phyloP scores from a whole-genome alignment of 2,329 filamentous ascomycete species.

The Coniochaeta sp. region DNA sequence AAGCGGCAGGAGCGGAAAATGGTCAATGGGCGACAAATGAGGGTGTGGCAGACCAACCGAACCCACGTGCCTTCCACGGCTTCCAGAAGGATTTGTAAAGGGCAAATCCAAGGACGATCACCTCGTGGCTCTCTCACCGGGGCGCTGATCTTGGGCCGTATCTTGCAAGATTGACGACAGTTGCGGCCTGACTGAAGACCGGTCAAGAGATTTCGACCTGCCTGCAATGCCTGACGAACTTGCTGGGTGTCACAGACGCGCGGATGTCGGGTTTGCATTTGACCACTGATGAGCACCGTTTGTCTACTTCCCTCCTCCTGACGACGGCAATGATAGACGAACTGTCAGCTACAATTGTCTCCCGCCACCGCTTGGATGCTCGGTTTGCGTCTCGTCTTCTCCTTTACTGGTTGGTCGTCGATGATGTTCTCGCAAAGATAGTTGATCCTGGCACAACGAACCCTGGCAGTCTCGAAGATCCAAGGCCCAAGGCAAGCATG shows the following conservation, averaged over 20 bases:
- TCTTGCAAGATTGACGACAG: background rate
- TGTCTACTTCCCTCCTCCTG: background rate
- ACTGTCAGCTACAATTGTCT: background rate
- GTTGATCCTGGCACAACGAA: background rate
- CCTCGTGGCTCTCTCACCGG: background rate
- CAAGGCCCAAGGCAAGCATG: background rate
- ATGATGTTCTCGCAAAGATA: background rate
- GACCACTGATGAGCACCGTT: background rate
- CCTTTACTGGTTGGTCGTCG: background rate
- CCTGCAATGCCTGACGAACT: too few relatives aligned
- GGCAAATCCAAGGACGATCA: background rate
- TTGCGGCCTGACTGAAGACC: background rate
- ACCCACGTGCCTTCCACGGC: background rate
- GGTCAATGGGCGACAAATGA: constrained; percentile 1
- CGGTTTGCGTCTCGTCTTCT: background rate
- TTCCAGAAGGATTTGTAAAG: background rate
- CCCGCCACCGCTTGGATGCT: background rate
- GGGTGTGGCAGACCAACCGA: background rate
- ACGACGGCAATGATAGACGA: background rate
- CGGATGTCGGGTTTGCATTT: too few relatives aligned
- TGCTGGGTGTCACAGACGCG: too few relatives aligned
- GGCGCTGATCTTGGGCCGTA: background rate
- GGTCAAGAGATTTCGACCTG: background rate
- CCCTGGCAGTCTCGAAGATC: background rate
- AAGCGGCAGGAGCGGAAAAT: too few relatives aligned